Evolutionary conservation across 306 rosid species (phyloP), one percentile per base, ranked within the genome.

Genomic region (Fagus crenata): DNA sequence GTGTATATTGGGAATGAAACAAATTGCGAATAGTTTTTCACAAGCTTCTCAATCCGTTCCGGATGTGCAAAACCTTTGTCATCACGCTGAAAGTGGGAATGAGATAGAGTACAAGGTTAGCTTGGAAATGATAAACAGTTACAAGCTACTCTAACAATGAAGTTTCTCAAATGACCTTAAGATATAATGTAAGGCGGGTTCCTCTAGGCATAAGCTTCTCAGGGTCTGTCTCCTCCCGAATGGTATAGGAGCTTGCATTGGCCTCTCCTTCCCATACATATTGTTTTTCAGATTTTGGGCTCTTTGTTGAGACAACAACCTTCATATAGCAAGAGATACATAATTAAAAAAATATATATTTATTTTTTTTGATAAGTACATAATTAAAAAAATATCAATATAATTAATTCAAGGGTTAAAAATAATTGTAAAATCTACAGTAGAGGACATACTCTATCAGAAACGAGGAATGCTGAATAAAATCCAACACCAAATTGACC

Each of bases 401-500:
- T 15, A 31, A 37, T 43, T 39, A 65, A 56, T 37, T 15, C 71
- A 61, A 33, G 6, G 11, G 18, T 42, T 18, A 68, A n/a, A 7
- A 11, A 8, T 41, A 72, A 53, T 13, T 14, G 28, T 41, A 41
- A 13, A 36, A 2, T 33, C 31, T 60, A 31, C 55, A 22, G 53
- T 36, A 65, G 59, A 75, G 74, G 53, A 7, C 85, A 76, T 87
- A 96, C 99, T 88, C 89, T 82, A 79, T 96, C 96, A 36, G 98
- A 67, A 82, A 96, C 99, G 67, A 92, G 89, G 81, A 96, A 96
- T 72, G 99, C 82, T 28, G 99, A 89, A 78, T 91, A 92, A 80
- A 96, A 92, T 42, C 99, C 98, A 33, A 92, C 99, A 81, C 99
- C 98, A 84, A 96, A 96, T 80, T 96, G 99, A 73, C 99, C 99